Base-by-base conservation (phyloP, 1,284 basidiomycete species). In the Ceratobasidium sp. region DNA sequence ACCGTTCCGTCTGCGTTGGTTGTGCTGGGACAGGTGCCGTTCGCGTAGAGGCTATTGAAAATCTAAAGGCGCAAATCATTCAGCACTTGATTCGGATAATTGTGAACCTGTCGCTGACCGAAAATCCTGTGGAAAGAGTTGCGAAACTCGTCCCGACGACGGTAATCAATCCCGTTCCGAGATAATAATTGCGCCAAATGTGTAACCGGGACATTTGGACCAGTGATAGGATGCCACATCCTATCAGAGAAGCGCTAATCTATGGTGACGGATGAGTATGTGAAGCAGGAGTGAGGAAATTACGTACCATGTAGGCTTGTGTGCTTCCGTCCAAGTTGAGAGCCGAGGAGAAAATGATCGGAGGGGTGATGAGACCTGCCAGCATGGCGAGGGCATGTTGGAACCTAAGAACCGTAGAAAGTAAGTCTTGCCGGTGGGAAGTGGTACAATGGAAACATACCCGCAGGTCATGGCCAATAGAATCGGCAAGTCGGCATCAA, bases 131-230 rank as follows among this genome's bases (percentile, higher is more conserved):
- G 52, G 87, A 88, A 15, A 94, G 80, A 0, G 91, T 93, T 6
- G 92, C 85, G 75, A 94, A 94, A 75, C 87, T 90, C 0, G 92
- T 94, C 8, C 92, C 92, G n/a, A 94, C 91, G 1, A 94, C 91
- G 3, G 87, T 88, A 64, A 94, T 82, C 22, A 94, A 78, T 0
- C 93, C 93, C 6, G 91, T 92, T 2, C 91, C 91, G 38, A 92
- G 81, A 72, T 68, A 68, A 72, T 89, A 88, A 3, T 84, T 80
- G 25, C 81, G 78, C 71, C 85, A 88, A 0, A 93, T 79, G 54
- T 78, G 83, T 31, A 91, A 75, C 3, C 86, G 82, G 2, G 87
- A 89, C 84, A 92, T 90, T 73, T 93, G 91, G 1, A 92, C 84
- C 22, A 90, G 79, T 75, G 87, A 90, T 47, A 92, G 76, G 54